Evolutionary conservation across 805 yeast species (phyloP), one percentile per base, ranked within the genome.

Genomic region (Starmera amethionina): DNA sequence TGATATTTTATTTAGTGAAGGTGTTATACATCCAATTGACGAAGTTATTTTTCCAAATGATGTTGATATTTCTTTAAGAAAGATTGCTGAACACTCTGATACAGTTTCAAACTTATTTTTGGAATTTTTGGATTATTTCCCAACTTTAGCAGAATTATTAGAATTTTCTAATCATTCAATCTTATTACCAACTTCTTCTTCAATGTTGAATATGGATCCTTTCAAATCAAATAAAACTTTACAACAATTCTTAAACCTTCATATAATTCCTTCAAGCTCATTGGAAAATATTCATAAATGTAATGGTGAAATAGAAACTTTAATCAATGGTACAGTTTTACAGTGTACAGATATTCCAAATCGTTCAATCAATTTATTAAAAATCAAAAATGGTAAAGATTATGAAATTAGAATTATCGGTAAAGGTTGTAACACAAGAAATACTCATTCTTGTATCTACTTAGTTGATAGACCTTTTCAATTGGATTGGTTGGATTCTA

Each of bases 1-100:
- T 1, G 96, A 89, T 54, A 71, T 85, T 7, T 54, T 89, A 12
- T 89, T 84, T 55, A 77, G 75, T 46, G 82, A 83, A 55, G 97
- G 97, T 2, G 95, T 89, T 0, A 75, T 83, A 1, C 96, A 86
- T 55, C 77, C 89, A 2, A 63, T 83, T 11, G 63, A 70, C 31
- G 58, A 68, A 5, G 64, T 84, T 1, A 46, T 74, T 4, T 60
- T 84, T 13, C 95, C 96, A 0, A 56, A 62, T 0, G 58, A 63
- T 19, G 56, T 89, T 28, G 56, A 66, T 7, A 71, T 89, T 3
- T 52, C 78, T 0, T 57, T 81, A 10, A 36, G 44, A 4, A 81
- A 86, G 40, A 65, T 89, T 39, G 61, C 87, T 8, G 52, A 52
- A 4, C 67, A 83, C 0, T 74, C 82, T 2, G 72, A 70, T 16